These are phyloP conservation scores for Purpureocillium lavendulum DNA, from an alignment of 2,329 filamentous ascomycete species.

Conservation along the genomic window DNA sequence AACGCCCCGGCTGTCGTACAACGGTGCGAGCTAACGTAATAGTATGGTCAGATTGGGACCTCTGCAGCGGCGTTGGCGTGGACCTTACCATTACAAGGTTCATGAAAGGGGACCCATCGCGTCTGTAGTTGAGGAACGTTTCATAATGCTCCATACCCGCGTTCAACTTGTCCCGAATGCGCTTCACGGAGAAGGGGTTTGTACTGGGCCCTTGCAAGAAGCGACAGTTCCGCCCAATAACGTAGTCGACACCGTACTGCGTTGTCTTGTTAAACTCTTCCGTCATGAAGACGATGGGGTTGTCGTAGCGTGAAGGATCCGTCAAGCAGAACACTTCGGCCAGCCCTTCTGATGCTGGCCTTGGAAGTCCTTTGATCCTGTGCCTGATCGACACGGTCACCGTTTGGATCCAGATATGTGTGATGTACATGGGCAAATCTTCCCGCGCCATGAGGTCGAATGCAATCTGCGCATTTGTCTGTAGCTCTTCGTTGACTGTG, in stretches of 20 bases:
- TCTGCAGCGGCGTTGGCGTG: not conserved
- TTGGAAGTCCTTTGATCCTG: conserved; percentile 57
- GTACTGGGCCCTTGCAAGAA: conserved; percentile 72
- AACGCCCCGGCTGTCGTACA: conserved; percentile 58
- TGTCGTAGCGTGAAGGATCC: conserved; percentile 62
- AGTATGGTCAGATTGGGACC: conserved; percentile 47
- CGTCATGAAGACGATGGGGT: conserved; percentile 68
- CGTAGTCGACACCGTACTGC: conserved; percentile 59
- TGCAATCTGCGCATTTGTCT: conserved; percentile 53
- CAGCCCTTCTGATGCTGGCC: conserved; percentile 61
- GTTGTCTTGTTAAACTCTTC: conserved; percentile 68
- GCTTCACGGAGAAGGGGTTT: conserved; percentile 50
- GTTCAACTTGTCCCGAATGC: conserved; percentile 52
- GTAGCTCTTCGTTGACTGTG: conserved; percentile 49
- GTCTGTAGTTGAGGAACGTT: conserved; percentile 67
- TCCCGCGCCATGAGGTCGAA: conserved; percentile 57
- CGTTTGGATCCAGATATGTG: conserved; percentile 57
- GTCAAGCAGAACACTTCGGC: conserved; percentile 71
- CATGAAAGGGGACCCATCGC: conserved; percentile 71
- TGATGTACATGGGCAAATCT: conserved; percentile 64
- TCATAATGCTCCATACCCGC: conserved; percentile 64
- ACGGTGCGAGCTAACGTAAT: conserved; percentile 45
- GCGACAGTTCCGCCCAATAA: conserved; percentile 68
- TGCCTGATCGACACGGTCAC: conserved; percentile 59
- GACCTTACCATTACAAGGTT: conserved; percentile 61